Base-by-base conservation (phyloP, 106 monocot species). In the Dactylorhiza incarnata region DNA sequence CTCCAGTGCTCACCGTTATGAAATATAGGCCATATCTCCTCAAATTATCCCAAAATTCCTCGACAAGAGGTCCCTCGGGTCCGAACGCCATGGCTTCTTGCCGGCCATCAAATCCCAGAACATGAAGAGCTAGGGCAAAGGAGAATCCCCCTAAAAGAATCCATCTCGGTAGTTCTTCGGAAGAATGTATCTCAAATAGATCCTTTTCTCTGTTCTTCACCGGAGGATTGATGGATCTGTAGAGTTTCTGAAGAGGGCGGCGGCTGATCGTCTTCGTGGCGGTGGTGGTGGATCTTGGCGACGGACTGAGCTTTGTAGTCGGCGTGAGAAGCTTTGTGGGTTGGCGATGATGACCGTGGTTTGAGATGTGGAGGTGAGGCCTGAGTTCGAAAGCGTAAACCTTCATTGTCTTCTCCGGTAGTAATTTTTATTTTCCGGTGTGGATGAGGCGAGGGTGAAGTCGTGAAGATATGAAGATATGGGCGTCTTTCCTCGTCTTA, bases 41-140 rank as follows among this genome's bases (percentile, higher is more conserved):
- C 84, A 97, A 71, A 77, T 97, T 97, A 68, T 97, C 96, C 96
- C 96, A 97, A 72, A 97, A 93, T 78, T 97, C 96, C 84, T 88
- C 93, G 66, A 88, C 78, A 79, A 96, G 58, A 6, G 95, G 95
- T 16, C 95, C 96, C 69, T 93, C 93, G 14, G 96, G 93, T 6
- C 96, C 93, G 54, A 91, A 49, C 3, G 90, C 90, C 80, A 76
- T 3, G 29, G 90, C 90, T 45, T 87, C 70, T 8, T 62, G 75
- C 26, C 78, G 82, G 56, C 78, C 78, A 45, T 83, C 88, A 7
- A 73, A 23, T 10, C 75, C 77, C 5, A 83, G 8, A 26, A 87
- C 22, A 24, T 77, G 77, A 51, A 83, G 49, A 7, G 76, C 78
- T 14, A 90, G 29, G 15, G 69, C 79, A 17, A 83, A 76, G 16